Evolutionary conservation across 176 grass and related monocot species (phyloP).

Genomic region (Juncus inflexus): DNA sequence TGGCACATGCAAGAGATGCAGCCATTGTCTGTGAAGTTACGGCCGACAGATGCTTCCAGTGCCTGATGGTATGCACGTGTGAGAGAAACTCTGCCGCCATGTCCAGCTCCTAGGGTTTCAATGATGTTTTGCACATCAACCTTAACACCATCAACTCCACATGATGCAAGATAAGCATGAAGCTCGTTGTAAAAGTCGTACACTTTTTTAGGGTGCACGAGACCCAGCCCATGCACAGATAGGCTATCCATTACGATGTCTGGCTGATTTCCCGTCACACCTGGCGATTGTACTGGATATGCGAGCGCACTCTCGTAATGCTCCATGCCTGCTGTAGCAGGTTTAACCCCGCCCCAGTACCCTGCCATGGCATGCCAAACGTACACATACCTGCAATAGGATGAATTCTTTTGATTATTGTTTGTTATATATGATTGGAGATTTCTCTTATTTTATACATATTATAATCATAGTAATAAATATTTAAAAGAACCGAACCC

Average conservation of each 20-base stretch:
- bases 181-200: slow-evolving; percentile 75
- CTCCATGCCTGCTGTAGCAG: slow-evolving; percentile 48
- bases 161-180: slow-evolving; percentile 60
- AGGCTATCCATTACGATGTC: slow-evolving; percentile 59
- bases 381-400: slow-evolving; percentile 55
- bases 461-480: no score
- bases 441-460: no score
- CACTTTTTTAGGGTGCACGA: slow-evolving; percentile 67
- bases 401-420: no score
- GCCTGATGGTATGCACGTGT: slow-evolving; percentile 76
- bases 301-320: slow-evolving; percentile 44
- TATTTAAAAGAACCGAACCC: no score
- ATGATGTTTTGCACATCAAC: slow-evolving; percentile 90
- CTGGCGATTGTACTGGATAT: slow-evolving; percentile 57
- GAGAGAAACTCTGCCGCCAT: slow-evolving; percentile 64
- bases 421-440: no score
- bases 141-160: slow-evolving; percentile 76
- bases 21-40: slow-evolving; percentile 67
- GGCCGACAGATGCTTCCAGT: slow-evolving; percentile 59
- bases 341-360: slow-evolving; percentile 84
- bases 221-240: slow-evolving; percentile 57
- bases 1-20: slow-evolving; percentile 96
- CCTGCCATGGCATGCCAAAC: slow-evolving; percentile 78
- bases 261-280: slow-evolving; percentile 20
- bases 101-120: slow-evolving; percentile 65